Conservation (phyloP, 108 stramenopile species). For the Discostella stelligeroides region DNA sequence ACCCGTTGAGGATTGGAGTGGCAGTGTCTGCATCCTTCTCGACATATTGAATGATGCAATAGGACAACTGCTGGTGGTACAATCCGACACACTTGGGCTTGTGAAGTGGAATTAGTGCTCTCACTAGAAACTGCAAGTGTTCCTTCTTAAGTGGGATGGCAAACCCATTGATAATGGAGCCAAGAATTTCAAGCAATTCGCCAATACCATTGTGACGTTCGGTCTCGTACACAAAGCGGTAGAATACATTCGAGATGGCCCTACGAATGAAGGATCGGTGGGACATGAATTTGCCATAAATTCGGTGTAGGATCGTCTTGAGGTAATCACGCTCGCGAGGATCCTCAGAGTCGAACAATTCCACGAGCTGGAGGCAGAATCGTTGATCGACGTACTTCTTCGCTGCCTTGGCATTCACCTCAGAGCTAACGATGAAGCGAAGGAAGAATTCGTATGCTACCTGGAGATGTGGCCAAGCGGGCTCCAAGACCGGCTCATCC, state of each 20-base stretch:
- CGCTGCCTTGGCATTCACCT: constrained; percentile 98
- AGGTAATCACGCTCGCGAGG: constrained; percentile 99
- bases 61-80: constrained; percentile 99
- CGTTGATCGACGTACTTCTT: constrained; percentile 97
- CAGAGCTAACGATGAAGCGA: constrained; percentile 94
- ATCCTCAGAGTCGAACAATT: constrained; percentile 98
- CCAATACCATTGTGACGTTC: constrained; percentile 98
- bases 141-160: constrained; percentile 97
- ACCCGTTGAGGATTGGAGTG: constrained; percentile 94
- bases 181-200: constrained; percentile 97
- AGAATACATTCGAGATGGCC: constrained; percentile 96
- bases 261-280: constrained; percentile 97
- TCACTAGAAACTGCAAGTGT: constrained; percentile 95
- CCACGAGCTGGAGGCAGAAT: constrained; percentile 95
- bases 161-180: constrained; percentile 98
- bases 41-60: constrained; percentile 99
- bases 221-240: constrained; percentile 96
- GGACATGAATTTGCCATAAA: constrained; percentile 99
- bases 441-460: constrained; percentile 99
- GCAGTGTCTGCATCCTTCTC: constrained; percentile 99
- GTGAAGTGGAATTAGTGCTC: constrained; percentile 97
- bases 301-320: constrained; percentile 98
- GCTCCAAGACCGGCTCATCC: constrained; percentile 98
- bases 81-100: constrained; percentile 96
- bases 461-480: constrained; percentile 98